Evolutionary conservation across 2,329 filamentous ascomycete species (phyloP).

Genomic region (Grosmannia serpens): DNA sequence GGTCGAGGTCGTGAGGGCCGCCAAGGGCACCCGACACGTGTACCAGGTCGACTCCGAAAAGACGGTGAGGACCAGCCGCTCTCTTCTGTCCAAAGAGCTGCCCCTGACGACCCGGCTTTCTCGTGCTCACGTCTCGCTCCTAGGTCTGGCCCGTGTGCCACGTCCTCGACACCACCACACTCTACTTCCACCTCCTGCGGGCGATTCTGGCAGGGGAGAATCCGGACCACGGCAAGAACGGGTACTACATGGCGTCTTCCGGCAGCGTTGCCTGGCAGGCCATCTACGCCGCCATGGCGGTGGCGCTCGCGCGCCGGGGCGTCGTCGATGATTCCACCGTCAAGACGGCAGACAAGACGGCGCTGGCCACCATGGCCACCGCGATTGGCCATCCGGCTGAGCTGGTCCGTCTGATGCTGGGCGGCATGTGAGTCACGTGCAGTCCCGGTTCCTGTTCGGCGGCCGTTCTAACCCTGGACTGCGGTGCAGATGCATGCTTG

Average conservation of each 20-base stretch:
- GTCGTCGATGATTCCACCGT: constrained; percentile 27
- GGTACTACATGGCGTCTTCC: constrained; percentile 38
- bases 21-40: constrained; percentile 25
- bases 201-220: constrained; percentile 28
- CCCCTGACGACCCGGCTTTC: too few species aligned
- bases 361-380: constrained; percentile 27
- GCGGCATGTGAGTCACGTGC: constrained; percentile 19
- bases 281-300: constrained; percentile 34
- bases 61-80: constrained; percentile 8
- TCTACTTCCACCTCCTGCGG: constrained; percentile 34
- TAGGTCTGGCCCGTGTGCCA: constrained; percentile 43
- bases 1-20: constrained; percentile 33
- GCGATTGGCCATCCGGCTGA: constrained; percentile 23
- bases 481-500: constrained; percentile 28
- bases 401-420: constrained; percentile 27
- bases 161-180: constrained; percentile 30
- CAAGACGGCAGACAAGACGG: constrained; percentile 21
- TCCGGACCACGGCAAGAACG: constrained; percentile 27
- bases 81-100: too few species aligned
- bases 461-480: neutral
- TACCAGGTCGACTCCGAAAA: constrained; percentile 28
- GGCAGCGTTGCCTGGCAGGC: constrained; percentile 39
- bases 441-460: neutral
- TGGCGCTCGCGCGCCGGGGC: constrained; percentile 25
- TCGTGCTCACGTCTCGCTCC: neutral